These are phyloP conservation scores for Apiospora koreana DNA, from an alignment of 2,329 filamentous ascomycete genomes.

Conservation along the genomic window DNA sequence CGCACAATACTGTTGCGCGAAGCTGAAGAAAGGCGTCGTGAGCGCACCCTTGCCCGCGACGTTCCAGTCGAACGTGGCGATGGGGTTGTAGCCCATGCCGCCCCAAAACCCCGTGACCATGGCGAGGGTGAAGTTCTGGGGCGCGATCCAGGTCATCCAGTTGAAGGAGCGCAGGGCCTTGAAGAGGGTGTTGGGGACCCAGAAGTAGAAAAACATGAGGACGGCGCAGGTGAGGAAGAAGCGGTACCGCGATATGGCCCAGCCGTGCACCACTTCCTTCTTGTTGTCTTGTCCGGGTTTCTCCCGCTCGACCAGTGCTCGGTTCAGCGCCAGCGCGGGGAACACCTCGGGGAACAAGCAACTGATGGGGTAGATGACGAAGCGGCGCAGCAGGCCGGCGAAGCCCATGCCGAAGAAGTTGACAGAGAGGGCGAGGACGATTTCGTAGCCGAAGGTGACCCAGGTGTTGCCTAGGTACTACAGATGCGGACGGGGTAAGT, in stretches of 20 bases:
- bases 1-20: constrained; percentile 62
- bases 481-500: too few species aligned
- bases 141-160: constrained; percentile 49
- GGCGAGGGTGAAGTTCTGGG: constrained; percentile 47
- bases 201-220: constrained; percentile 52
- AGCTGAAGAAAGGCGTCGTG: constrained; percentile 52
- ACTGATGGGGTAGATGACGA: constrained; percentile 53
- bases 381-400: constrained; percentile 47
- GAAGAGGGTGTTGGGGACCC: constrained; percentile 52
- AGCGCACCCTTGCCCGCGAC: constrained; percentile 21
- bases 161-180: constrained; percentile 49
- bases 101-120: constrained; percentile 40
- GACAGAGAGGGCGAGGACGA: constrained; percentile 41
- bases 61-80: constrained; percentile 44
- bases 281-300: constrained; percentile 22
- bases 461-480: constrained; percentile 53
- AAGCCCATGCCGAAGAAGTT: constrained; percentile 48
- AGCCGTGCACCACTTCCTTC: constrained; percentile 34
- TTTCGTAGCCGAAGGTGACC: constrained; percentile 51
- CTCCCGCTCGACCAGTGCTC: constrained; percentile 42
- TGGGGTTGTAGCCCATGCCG: constrained; percentile 45
- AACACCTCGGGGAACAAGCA: constrained; percentile 52
- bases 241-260: constrained; percentile 43
- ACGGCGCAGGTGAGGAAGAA: constrained; percentile 45
- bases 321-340: constrained; percentile 49